Evolutionary conservation across 1,139 yeast genomes (phyloP), one percentile per base, ranked within the genome.

Genomic region (Pichia sp.): DNA sequence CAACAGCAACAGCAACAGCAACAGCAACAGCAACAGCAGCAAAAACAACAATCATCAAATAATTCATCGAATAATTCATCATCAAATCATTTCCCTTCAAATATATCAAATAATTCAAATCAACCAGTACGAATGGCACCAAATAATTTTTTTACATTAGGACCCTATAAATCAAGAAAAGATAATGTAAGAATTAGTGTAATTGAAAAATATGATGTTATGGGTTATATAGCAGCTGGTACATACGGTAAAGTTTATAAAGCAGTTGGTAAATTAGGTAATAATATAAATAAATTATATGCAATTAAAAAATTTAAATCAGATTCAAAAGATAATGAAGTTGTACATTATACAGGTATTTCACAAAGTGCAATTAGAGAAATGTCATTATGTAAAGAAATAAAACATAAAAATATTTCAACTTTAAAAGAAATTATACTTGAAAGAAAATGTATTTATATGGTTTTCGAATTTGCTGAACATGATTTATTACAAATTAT

Each of bases 201-300:
- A 3, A 69, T 88, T 32, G 82, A 85, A 43, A 84, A 84, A 57
- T 92, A 90, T 66, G 90, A 85, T 54, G 85, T 94, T 53, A 70
- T 88, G 34, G 99, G 99, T 0, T 92, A 92, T 66, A 94, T 92
- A 53, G 98, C 98, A 0, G 96, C 98, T 0, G 99, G 99, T 38
- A 92, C 99, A 0, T 92, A 92, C 66, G 99, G 99, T 49, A 82
- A 94, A 56, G 99, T 92, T 32, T 94, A 89, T 70, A 92, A 92
- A 64, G 97, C 97, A 18, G 78, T 76, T 55, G 67, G 67, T 40
- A 53, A 54, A 43, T 43, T 56, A 35, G 57, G 50, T 25, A 45
- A 39, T 34, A 52, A 50, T 36, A 27, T 41, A 18, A 58, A 55
- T 45, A 55, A 57, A 30, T 60, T 70, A 30, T 81, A 70, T 64